phyloP scores from a whole-genome alignment of 179 eudicot genomes.

The Vitellaria paradoxa region DNA sequence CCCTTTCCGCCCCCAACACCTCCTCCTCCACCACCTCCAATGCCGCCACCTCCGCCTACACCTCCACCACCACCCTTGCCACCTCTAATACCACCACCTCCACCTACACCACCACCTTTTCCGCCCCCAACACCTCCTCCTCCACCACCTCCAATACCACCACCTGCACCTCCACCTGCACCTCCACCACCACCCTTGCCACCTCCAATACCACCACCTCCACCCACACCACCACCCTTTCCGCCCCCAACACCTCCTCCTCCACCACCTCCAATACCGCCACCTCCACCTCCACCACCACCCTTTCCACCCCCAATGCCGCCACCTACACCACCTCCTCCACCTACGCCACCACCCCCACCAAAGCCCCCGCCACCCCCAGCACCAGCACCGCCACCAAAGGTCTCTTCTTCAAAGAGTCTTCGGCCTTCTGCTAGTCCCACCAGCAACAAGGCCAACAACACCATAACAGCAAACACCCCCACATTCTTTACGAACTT shows the following conservation, averaged over 20 bases:
- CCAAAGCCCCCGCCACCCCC: background rate
- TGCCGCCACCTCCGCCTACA: background rate
- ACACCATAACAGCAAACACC: constrained; percentile 20
- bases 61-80: constrained; percentile 4
- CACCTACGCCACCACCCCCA: background rate
- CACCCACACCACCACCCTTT: background rate
- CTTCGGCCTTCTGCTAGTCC: constrained; percentile 31
- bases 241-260: constrained; percentile 18
- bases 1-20: constrained; percentile 15
- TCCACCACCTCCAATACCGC: constrained; percentile 13
- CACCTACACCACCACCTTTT: constrained; percentile 12
- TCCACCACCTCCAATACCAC: background rate
- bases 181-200: constrained; percentile 1
- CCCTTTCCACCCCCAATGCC: constrained; percentile 15
- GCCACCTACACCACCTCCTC: constrained; percentile 12
- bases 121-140: constrained; percentile 11
- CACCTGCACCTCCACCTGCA: background rate
- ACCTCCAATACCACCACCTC: background rate
- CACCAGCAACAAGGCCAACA: constrained; percentile 25
- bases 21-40: constrained; percentile 12
- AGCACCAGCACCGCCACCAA: constrained; percentile 8
- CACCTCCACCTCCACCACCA: constrained; percentile 17
- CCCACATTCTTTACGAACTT: constrained; percentile 27
- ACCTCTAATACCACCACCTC: constrained; percentile 3
- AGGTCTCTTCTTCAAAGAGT: constrained; percentile 27